These are phyloP conservation scores for Blepharisma japonicum DNA, from an alignment of 73 alveolate species.

Conservation along the genomic window DNA sequence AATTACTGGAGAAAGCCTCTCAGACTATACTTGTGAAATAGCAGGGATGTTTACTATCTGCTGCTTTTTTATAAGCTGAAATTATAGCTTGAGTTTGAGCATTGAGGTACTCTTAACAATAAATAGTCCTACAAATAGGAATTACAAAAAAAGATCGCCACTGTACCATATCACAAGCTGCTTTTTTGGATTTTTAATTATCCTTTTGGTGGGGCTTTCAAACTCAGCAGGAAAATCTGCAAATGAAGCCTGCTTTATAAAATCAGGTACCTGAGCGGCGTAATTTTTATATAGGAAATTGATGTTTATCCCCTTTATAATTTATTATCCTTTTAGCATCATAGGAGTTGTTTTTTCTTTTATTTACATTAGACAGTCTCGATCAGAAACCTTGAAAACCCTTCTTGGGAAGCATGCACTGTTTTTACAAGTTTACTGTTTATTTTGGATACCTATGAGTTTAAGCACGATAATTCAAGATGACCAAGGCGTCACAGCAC, in stretches of 20 bases:
- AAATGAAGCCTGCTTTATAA: neutral
- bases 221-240: neutral
- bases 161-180: neutral
- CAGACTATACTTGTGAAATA: no score
- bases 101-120: neutral
- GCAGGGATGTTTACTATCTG: neutral
- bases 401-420: neutral
- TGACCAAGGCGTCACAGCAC: neutral
- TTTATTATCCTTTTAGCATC: neutral
- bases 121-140: neutral
- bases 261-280: neutral
- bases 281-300: neutral
- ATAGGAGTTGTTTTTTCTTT: neutral
- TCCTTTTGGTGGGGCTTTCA: neutral
- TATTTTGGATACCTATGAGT: neutral
- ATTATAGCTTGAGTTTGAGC: neutral
- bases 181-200: neutral
- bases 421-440: neutral
- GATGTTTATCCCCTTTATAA: neutral
- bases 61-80: neutral
- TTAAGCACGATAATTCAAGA: neutral
- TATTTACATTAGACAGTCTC: neutral
- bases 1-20: no score
- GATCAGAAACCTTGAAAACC: neutral
- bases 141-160: neutral